Percentiles rank a stretch among this genome's conserved stretches.
Evolutionary conservation across 345 rosid genomes (phyloP).

Genomic region (Barbarea vulgaris): DNA sequence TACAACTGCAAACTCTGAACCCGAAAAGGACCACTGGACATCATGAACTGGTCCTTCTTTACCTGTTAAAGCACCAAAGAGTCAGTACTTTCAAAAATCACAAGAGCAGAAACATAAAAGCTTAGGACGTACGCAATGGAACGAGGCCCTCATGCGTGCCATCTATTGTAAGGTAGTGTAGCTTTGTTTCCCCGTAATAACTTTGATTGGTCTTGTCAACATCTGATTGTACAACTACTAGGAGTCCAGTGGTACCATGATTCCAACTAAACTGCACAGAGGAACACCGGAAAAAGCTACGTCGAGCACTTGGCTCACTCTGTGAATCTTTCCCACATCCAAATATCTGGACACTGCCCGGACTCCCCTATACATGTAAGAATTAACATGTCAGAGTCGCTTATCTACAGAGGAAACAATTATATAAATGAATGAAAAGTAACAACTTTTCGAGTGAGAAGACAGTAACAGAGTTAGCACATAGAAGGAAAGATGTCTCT

Average conservation of each 20-base stretch:
- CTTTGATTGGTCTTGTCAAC: slow-evolving; percentile 97
- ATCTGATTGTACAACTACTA: slow-evolving; percentile 84
- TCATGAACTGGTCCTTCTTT: slow-evolving; percentile 98
- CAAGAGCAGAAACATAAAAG: slow-evolving; percentile 17
- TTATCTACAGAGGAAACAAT: background rate
- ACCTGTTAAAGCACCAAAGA: slow-evolving; percentile 54
- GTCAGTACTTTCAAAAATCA: slow-evolving; percentile 38
- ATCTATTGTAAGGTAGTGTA: slow-evolving; percentile 86
- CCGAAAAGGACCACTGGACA: slow-evolving; percentile 94
- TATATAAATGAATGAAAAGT: background rate
- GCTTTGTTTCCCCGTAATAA: slow-evolving; percentile 92
- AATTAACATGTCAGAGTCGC: slow-evolving; percentile 24
- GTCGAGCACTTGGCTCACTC: slow-evolving; percentile 76
- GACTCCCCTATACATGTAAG: slow-evolving; percentile 65
- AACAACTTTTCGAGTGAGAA: background rate
- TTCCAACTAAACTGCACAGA: slow-evolving; percentile 89
- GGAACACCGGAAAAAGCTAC: slow-evolving; percentile 87
- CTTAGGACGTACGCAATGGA: slow-evolving; percentile 69
- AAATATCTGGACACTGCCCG: slow-evolving; percentile 94
- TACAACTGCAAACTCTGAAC: slow-evolving; percentile 92
- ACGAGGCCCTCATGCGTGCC: slow-evolving; percentile 89
- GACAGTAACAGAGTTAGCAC: background rate
- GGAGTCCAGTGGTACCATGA: slow-evolving; percentile 82
- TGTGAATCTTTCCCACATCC: slow-evolving; percentile 60
- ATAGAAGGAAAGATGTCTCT: background rate